Percentiles rank a stretch among this genome's conserved stretches.
Evolutionary conservation across 345 rosid species (phyloP).

Genomic region (Syzygium aqueum): DNA sequence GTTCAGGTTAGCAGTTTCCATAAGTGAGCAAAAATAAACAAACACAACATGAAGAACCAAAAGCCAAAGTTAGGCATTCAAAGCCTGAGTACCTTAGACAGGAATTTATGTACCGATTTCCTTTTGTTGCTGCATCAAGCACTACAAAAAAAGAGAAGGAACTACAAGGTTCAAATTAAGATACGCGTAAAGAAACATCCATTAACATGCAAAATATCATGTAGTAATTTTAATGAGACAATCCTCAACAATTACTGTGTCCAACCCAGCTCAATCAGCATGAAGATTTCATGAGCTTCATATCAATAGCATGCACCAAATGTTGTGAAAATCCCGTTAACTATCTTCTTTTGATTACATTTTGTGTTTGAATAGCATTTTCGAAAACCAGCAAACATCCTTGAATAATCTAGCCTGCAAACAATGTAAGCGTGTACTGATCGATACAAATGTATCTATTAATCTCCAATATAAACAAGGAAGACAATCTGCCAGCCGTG

Average conservation of each 20-base stretch:
- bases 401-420: background rate
- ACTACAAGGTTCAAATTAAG: background rate
- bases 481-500: background rate
- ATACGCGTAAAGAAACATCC: background rate
- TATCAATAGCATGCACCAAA: background rate
- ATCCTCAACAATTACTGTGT: background rate
- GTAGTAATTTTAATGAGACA: background rate
- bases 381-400: background rate
- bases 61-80: background rate
- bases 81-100: conserved; percentile 58
- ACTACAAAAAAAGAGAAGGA: conserved; percentile 24
- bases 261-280: background rate
- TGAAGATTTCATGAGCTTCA: background rate
- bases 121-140: conserved; percentile 83
- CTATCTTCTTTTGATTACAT: background rate
- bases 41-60: background rate
- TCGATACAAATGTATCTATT: background rate
- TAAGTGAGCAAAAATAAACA: background rate
- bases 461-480: background rate
- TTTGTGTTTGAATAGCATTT: background rate
- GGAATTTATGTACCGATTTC: conserved; percentile 84
- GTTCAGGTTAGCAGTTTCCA: background rate
- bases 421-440: background rate
- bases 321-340: background rate
- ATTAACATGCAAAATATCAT: background rate